A percentile compares a stretch with the other conserved stretches of the same genome.
Evolutionary conservation across 2,329 filamentous ascomycete species (phyloP).

Genomic region (Fonsecaea multimorphosa): DNA sequence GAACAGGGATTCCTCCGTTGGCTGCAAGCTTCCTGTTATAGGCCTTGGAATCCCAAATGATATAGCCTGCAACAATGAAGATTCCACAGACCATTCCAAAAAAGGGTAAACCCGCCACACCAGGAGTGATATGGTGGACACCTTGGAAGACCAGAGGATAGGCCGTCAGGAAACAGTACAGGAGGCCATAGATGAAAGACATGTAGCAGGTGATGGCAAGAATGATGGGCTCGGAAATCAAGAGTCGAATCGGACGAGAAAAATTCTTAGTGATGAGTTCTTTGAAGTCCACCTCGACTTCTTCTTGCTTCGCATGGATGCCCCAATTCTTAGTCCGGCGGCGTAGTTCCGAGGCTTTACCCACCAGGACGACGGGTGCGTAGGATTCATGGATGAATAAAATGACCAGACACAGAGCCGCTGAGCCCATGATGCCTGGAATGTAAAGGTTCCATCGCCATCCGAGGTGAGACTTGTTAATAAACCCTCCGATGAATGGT

Average conservation of each 20-base stretch:
- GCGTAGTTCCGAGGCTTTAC: conserved; percentile 61
- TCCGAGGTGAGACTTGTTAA: conserved; percentile 55
- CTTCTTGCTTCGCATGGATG: conserved; percentile 65
- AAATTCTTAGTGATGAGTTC: conserved; percentile 61
- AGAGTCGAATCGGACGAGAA: conserved; percentile 53
- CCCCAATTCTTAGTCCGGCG: conserved; percentile 65
- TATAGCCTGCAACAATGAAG: conserved; percentile 68
- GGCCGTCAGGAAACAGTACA: conserved; percentile 45
- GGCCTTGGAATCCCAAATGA: conserved; percentile 67
- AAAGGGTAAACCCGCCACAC: conserved; percentile 77
- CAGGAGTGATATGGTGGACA: conserved; percentile 72
- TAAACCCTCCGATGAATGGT: conserved; percentile 62
- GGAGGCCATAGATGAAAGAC: conserved; percentile 44
- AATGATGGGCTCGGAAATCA: conserved; percentile 53
- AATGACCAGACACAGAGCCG: conserved; percentile 55
- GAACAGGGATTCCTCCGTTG: conserved; percentile 66
- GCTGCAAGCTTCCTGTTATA: conserved; percentile 72
- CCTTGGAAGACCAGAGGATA: conserved; percentile 46
- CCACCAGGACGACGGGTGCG: conserved; percentile 62
- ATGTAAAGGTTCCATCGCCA: conserved; percentile 65
- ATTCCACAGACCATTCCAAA: conserved; percentile 83
- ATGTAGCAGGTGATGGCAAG: conserved; percentile 49
- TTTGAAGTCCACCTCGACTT: conserved; percentile 59
- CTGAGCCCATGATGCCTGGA: conserved; percentile 62
- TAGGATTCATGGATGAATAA: conserved; percentile 65